Evolutionary conservation across 495 filamentous ascomycete species (phyloP).

Genomic region (Trichoderma asperelloides): DNA sequence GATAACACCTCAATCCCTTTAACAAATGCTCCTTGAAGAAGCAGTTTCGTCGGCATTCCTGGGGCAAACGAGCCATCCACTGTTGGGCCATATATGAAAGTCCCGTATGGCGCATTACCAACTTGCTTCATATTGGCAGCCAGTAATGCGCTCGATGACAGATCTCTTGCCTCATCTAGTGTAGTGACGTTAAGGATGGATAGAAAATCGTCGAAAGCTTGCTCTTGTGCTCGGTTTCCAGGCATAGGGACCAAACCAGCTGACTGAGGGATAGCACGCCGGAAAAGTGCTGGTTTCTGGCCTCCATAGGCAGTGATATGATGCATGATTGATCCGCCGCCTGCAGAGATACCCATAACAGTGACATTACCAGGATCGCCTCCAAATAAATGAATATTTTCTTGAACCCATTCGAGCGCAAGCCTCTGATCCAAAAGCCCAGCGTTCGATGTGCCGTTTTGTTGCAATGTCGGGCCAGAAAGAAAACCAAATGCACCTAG

Average conservation of each 20-base stretch:
- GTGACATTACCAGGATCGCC: slow-evolving; percentile 54
- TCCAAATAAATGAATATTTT: slow-evolving; percentile 59
- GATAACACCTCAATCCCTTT: background rate
- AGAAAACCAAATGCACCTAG: slow-evolving; percentile 48
- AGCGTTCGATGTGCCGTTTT: slow-evolving; percentile 26
- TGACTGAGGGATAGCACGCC: slow-evolving; percentile 18
- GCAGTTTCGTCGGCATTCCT: background rate
- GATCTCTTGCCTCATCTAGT: background rate
- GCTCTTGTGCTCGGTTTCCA: background rate
- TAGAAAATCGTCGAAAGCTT: background rate
- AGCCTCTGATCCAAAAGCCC: slow-evolving; percentile 34
- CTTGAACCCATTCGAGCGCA: slow-evolving; percentile 54
- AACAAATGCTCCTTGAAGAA: slow-evolving; percentile 7
- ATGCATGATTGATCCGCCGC: slow-evolving; percentile 55
- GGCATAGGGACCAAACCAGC: slow-evolving; percentile 14
- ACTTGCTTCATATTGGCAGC: slow-evolving; percentile 44
- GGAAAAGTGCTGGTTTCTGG: slow-evolving; percentile 16
- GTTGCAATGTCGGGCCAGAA: background rate
- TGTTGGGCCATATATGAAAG: slow-evolving; percentile 44
- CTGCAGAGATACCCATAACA: slow-evolving; percentile 56
- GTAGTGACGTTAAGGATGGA: background rate
- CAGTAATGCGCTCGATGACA: slow-evolving; percentile 21
- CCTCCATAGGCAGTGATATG: slow-evolving; percentile 50
- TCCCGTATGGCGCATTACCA: slow-evolving; percentile 35
- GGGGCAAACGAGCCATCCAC: slow-evolving; percentile 39